Evolutionary conservation across 352 stramenopile species (phyloP).

Genomic region (Pythium folliculosum): DNA sequence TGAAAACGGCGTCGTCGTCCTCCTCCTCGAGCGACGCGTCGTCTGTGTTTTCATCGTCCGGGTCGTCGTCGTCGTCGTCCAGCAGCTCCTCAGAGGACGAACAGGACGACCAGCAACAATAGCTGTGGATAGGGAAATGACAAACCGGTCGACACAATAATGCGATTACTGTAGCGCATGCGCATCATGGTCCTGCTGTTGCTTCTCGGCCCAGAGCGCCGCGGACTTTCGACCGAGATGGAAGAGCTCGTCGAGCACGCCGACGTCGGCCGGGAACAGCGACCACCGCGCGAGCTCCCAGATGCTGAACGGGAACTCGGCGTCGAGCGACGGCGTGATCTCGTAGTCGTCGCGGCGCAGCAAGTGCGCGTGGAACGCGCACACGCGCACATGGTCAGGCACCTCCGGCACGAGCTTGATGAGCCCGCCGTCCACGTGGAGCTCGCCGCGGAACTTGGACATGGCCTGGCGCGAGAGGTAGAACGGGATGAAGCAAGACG

Average conservation of each 20-base stretch:
- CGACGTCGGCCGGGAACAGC: conserved; percentile 53
- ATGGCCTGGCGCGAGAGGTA: conserved; percentile 58
- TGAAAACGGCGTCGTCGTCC: conserved; percentile 48
- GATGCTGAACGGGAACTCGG: conserved; percentile 57
- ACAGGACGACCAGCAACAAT: neutral
- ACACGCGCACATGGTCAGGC: conserved; percentile 67
- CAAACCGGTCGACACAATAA: neutral
- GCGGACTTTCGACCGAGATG: conserved; percentile 53
- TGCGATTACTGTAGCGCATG: neutral
- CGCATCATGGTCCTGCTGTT: conserved; percentile 10
- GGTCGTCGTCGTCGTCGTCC: conserved; percentile 35
- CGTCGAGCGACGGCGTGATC: conserved; percentile 72
- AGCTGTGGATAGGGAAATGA: neutral
- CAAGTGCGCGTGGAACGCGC: conserved; percentile 58
- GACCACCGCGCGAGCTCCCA: conserved; percentile 56
- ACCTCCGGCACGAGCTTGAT: conserved; percentile 72
- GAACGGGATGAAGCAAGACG: conserved; percentile 80
- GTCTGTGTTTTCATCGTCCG: conserved; percentile 40
- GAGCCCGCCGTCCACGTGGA: conserved; percentile 72
- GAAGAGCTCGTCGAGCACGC: conserved; percentile 71
- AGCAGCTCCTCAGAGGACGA: conserved; percentile 38
- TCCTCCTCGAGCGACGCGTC: conserved; percentile 40
- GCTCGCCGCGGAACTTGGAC: conserved; percentile 58
- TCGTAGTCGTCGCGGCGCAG: conserved; percentile 67
- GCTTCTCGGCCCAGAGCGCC: conserved; percentile 43